These are phyloP conservation scores for Aspergillus nidulans DNA, from an alignment of 495 filamentous ascomycete species.

Conservation along the genomic window DNA sequence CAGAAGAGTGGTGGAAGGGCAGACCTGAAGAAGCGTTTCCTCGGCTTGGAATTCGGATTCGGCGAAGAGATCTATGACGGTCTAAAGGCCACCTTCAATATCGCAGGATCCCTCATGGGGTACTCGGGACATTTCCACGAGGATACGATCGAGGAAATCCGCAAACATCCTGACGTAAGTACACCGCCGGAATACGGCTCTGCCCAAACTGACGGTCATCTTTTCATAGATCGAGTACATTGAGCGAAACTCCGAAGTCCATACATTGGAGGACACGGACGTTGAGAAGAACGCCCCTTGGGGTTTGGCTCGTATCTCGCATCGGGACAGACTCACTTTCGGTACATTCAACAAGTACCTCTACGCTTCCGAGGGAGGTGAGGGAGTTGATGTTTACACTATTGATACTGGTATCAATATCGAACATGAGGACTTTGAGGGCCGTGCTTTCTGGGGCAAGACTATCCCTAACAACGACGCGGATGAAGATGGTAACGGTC, in stretches of 20 bases:
- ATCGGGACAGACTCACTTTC: slow-evolving; percentile 80
- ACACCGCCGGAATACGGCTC: background rate
- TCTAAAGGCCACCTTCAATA: slow-evolving; percentile 92
- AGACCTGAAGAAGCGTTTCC: slow-evolving; percentile 86
- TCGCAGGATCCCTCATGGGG: slow-evolving; percentile 75
- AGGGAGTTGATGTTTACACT: slow-evolving; percentile 98
- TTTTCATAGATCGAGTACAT: slow-evolving; percentile 84
- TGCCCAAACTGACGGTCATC: slow-evolving; percentile 10
- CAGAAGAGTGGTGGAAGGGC: slow-evolving; percentile 52
- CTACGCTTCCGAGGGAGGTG: slow-evolving; percentile 83
- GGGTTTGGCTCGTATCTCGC: slow-evolving; percentile 97
- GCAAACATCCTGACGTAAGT: slow-evolving; percentile 96
- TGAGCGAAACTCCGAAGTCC: slow-evolving; percentile 88
- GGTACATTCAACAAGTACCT: slow-evolving; percentile 97
- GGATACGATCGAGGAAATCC: slow-evolving; percentile 84
- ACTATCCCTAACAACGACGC: slow-evolving; percentile 81
- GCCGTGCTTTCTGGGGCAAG: slow-evolving; percentile 93
- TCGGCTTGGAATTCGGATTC: slow-evolving; percentile 54
- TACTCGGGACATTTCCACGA: slow-evolving; percentile 98
- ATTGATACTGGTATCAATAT: slow-evolving; percentile 96
- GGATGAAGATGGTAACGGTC: slow-evolving; percentile 94
- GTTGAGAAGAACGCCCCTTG: slow-evolving; percentile 91
- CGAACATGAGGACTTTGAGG: slow-evolving; percentile 95
- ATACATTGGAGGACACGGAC: slow-evolving; percentile 56
- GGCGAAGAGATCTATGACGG: slow-evolving; percentile 70